Evolutionary conservation across 192 early-diverging fungal species (phyloP), one percentile per base, ranked within the genome.

Genomic region (Geranomyces michiganensis): DNA sequence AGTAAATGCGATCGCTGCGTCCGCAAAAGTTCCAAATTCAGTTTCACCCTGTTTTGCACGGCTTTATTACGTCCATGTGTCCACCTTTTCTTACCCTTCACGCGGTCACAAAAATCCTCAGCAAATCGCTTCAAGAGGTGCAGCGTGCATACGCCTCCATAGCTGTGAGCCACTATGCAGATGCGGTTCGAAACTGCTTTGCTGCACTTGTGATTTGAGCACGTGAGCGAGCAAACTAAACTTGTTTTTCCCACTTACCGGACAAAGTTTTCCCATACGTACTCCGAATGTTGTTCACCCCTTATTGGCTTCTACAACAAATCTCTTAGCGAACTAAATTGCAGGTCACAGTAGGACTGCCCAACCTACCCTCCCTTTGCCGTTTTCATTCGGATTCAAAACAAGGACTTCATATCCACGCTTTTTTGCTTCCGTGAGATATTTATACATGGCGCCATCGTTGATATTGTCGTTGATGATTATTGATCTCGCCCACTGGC

Each of bases 381-480:
- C 30, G 51, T 62, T 70, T 30, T 70, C 68, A 32, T 70, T 70
- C 2, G 26, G 15, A 30, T 70, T 62, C 26, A 70, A 32, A 4
- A 63, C 61, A 30, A 70, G 1, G 24, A 61, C 21, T 31, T 62
- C 58, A 46, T 49, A 70, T 13, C 61, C 61, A 17, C 24, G 21
- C 4, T 27, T 5, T 58, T 61, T 56, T 1, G 53, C 68, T 14
- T 61, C 32, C 30, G 17, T 17, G 13, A 70, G 3, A 29, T 70
- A 70, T 22, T 62, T 43, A 62, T 46, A 62, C 3, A 70, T 21
- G 1, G 68, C 66, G 5, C 68, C 68, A 14, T 47, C 33, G 51
- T 67, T 70, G 56, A 70, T 62, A 45, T 62, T 70, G 61, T 70
- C 68, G 47, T 70, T 70, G 22, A 70, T 70, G 46, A 70, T 43